phyloP scores from a whole-genome alignment of 2,329 filamentous ascomycete genomes.

The Rhinocladiella similis region DNA sequence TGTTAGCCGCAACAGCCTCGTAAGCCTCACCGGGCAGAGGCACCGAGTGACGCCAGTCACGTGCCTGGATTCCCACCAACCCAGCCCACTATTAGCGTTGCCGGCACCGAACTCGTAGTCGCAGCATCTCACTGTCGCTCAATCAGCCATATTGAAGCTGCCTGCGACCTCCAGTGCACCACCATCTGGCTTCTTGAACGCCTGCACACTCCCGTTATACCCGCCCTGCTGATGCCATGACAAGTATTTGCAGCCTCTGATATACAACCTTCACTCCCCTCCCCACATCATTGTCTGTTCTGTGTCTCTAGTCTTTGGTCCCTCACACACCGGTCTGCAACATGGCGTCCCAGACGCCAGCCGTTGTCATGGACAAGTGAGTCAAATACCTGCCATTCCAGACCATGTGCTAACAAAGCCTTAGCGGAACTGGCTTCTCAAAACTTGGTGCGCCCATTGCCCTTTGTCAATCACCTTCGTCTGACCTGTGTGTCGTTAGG shows the following conservation, averaged over 20 bases:
- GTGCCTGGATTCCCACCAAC: background rate
- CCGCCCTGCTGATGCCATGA: no score
- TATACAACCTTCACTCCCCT: no score
- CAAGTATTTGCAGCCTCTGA: no score
- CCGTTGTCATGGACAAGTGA: conserved; percentile 99
- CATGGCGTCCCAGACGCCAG: conserved; percentile 98
- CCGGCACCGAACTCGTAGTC: background rate
- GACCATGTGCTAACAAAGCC: conserved; percentile 39
- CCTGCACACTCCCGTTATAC: background rate
- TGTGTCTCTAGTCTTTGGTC: background rate
- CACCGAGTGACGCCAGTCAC: background rate
- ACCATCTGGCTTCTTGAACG: background rate
- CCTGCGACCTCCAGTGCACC: conserved; percentile 4
- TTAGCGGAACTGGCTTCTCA: conserved; percentile 97
- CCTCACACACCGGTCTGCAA: conserved; percentile 25
- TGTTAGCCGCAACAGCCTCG: background rate
- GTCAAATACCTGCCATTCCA: conserved; percentile 42
- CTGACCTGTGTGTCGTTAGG: conserved; percentile 52
- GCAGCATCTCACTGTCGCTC: conserved; percentile 3
- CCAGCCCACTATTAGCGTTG: conserved; percentile 5
- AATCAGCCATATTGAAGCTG: conserved; percentile 8
- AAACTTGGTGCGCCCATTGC: conserved; percentile 75
- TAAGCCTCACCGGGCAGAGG: background rate
- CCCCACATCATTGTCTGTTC: no score
- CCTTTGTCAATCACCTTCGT: conserved; percentile 10